Evolutionary conservation across 2,329 filamentous ascomycete species (phyloP).

Genomic region (Macrophomina phaseolina): DNA sequence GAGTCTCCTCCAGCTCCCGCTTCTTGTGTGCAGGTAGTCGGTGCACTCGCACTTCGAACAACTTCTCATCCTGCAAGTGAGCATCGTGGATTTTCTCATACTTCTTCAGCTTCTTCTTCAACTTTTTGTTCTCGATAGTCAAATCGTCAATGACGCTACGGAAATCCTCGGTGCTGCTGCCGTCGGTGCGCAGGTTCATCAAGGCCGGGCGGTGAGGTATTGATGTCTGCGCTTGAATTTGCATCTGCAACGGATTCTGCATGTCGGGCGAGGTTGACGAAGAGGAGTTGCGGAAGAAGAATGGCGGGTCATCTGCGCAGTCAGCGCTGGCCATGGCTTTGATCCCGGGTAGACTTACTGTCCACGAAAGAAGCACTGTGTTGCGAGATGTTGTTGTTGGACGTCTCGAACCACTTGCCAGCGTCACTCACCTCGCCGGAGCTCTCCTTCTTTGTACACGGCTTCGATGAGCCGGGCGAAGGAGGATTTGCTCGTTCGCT

Average conservation of each 20-base stretch:
- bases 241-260: constrained; percentile 30
- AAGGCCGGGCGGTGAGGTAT: constrained; percentile 37
- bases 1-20: constrained; percentile 73
- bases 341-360: constrained; percentile 30
- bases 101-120: constrained; percentile 74
- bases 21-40: constrained; percentile 74
- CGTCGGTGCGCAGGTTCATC: constrained; percentile 46
- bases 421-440: constrained; percentile 59
- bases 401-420: constrained; percentile 58
- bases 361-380: constrained; percentile 29
- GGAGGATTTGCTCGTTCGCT: constrained; percentile 43
- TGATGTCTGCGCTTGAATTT: constrained; percentile 33
- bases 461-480: constrained; percentile 46
- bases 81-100: constrained; percentile 72
- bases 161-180: constrained; percentile 74
- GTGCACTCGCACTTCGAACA: constrained; percentile 84
- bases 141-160: constrained; percentile 86
- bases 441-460: constrained; percentile 45
- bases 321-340: neutral
- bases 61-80: constrained; percentile 73
- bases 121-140: constrained; percentile 79
- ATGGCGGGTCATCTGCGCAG: constrained; percentile 48
- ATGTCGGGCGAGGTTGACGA: constrained; percentile 50
- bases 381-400: constrained; percentile 54
- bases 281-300: constrained; percentile 53